Evolutionary conservation across 495 filamentous ascomycete species (phyloP).

Genomic region (Delitschia confertaspora): DNA sequence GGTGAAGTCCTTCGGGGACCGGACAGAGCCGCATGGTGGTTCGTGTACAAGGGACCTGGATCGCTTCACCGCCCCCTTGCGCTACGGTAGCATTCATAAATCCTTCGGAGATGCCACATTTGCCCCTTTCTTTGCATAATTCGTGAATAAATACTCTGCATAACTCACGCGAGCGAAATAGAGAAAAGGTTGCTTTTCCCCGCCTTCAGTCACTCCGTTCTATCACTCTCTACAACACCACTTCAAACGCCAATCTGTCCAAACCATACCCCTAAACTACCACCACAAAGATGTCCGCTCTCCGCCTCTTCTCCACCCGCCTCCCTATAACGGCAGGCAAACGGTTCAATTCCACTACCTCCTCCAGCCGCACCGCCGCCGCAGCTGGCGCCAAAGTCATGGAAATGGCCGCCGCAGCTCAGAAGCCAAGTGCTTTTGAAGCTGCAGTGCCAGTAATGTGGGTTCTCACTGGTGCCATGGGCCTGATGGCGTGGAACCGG

Average conservation of each 20-base stretch:
- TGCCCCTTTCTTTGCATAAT: too few relatives aligned
- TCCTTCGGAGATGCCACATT: too few relatives aligned
- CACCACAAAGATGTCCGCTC: conserved; percentile 8
- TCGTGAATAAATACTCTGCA: too few relatives aligned
- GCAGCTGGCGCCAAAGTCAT: conserved; percentile 8
- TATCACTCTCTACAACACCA: not conserved
- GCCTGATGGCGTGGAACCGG: conserved; percentile 8
- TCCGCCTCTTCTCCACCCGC: conserved; percentile 4
- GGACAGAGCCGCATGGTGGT: too few relatives aligned
- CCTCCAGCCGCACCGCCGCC: not conserved
- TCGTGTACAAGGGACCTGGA: too few relatives aligned
- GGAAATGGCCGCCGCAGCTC: conserved; percentile 12
- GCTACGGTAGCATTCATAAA: too few relatives aligned
- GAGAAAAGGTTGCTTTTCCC: conserved; percentile 4
- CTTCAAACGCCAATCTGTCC: not conserved
- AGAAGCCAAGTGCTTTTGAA: conserved; percentile 20
- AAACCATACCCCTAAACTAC: not conserved
- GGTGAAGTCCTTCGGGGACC: too few relatives aligned
- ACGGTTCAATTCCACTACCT: conserved; percentile 13
- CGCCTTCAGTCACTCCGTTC: not conserved
- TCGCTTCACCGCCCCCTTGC: too few relatives aligned
- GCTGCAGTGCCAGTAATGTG: conserved; percentile 15
- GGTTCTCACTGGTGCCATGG: conserved; percentile 3
- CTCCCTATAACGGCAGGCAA: conserved; percentile 7
- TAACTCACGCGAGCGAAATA: too few relatives aligned